A percentile compares a stretch with the other conserved stretches of the same genome.
Evolutionary conservation across 371 early-diverging fungal genomes (phyloP).

Genomic region (Apophysomyces trapeziformis): DNA sequence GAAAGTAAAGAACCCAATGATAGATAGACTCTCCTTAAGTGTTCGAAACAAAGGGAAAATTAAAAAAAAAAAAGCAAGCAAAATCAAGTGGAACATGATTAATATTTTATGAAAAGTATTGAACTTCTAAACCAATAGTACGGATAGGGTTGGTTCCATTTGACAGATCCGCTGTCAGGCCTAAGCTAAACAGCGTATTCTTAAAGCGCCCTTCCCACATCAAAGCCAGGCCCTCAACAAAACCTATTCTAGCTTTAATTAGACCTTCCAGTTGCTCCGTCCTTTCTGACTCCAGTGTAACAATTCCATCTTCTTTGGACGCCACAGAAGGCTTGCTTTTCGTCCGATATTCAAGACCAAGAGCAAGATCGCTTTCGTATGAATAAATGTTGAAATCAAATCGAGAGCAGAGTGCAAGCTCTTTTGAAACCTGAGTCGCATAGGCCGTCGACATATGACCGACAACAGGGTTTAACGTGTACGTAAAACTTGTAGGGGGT

Average conservation of each 20-base stretch:
- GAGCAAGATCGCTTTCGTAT: slow-evolving; percentile 82
- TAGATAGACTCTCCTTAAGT: too few species aligned
- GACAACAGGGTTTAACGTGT: slow-evolving; percentile 87
- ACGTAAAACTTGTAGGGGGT: slow-evolving; percentile 68
- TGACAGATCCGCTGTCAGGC: slow-evolving; percentile 59
- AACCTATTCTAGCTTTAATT: slow-evolving; percentile 62
- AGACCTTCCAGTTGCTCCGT: slow-evolving; percentile 59
- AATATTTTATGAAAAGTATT: slow-evolving; percentile 59
- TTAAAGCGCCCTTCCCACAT: slow-evolving; percentile 75
- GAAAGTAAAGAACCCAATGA: too few species aligned
- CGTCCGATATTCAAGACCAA: slow-evolving; percentile 77
- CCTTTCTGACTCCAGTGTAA: slow-evolving; percentile 16
- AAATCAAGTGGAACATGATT: too few species aligned
- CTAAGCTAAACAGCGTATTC: slow-evolving; percentile 63
- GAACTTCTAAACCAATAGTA: slow-evolving; percentile 68
- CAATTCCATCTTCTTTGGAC: slow-evolving; percentile 20
- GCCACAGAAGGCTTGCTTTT: slow-evolving; percentile 22
- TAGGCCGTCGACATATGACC: slow-evolving; percentile 84
- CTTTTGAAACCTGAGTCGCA: slow-evolving; percentile 74
- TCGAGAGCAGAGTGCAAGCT: slow-evolving; percentile 74
- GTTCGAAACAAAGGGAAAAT: too few species aligned
- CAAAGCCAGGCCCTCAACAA: slow-evolving; percentile 57
- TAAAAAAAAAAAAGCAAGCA: too few species aligned
- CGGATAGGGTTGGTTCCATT: slow-evolving; percentile 52
- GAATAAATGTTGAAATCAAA: slow-evolving; percentile 90